These are phyloP conservation scores for Trichophyton benhamiae DNA, from an alignment of 2,329 filamentous ascomycete species.

Conservation along the genomic window DNA sequence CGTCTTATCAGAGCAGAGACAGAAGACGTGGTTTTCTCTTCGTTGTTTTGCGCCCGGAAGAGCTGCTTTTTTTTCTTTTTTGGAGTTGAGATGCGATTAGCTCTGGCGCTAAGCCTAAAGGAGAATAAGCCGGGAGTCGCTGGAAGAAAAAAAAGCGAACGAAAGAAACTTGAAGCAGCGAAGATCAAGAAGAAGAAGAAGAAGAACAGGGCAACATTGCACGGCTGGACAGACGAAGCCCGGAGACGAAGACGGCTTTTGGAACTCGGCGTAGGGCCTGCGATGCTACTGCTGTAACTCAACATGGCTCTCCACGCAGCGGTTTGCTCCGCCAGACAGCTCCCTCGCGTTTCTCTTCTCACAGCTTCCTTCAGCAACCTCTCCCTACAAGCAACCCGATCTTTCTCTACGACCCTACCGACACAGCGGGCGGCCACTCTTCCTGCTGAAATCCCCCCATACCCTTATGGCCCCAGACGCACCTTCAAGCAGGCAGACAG, in stretches of 20 bases:
- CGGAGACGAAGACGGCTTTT: not conserved
- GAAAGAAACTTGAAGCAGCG: not conserved
- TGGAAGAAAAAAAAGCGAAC: not conserved
- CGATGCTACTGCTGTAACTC: constrained; percentile 9
- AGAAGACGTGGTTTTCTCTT: not conserved
- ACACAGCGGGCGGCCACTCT: constrained; percentile 21
- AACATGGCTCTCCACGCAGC: constrained; percentile 19
- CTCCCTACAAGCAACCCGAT: constrained; percentile 27
- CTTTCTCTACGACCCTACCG: constrained; percentile 28
- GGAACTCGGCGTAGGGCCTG: not conserved
- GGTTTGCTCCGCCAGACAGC: constrained; percentile 19
- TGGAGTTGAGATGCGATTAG: constrained; percentile 7
- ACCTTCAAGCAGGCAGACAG: constrained; percentile 36
- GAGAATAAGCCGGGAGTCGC: not conserved
- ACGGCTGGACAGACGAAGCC: not conserved
- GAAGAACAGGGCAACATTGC: not conserved
- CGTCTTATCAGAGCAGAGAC: not conserved
- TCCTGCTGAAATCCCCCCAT: constrained; percentile 32
- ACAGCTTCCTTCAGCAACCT: constrained; percentile 29
- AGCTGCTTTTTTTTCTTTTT: not conserved
- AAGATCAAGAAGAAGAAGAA: not conserved
- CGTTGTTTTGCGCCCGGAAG: not conserved
- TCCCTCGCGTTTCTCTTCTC: constrained; percentile 26
- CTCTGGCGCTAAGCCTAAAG: constrained; percentile 11
- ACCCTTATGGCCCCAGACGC: constrained; percentile 35